A percentile compares a stretch with the other conserved stretches of the same genome.
Conservation (phyloP, 768 basidiomycete genomes). For the Bullera alba region DNA sequence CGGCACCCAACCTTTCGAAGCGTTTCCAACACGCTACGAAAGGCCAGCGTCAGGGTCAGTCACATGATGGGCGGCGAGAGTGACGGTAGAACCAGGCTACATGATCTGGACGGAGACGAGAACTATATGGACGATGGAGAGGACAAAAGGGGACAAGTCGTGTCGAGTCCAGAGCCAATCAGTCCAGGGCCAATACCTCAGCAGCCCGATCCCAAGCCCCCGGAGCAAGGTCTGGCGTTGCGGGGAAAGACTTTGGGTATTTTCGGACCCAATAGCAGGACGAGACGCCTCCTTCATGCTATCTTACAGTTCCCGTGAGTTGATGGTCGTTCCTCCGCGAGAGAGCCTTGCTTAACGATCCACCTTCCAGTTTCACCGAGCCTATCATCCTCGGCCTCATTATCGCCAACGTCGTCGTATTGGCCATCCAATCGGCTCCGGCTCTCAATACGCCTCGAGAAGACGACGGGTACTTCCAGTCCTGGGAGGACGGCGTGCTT, state of each 20-base stretch:
- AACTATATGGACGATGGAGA: slow-evolving; percentile 8
- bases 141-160: neutral
- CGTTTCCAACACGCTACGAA: slow-evolving; percentile 23
- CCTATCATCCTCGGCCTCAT: slow-evolving; percentile 75
- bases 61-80: slow-evolving; percentile 5
- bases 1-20: slow-evolving; percentile 18
- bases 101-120: neutral
- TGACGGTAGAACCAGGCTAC: slow-evolving; percentile 7
- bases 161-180: neutral
- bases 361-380: slow-evolving; percentile 66
- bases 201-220: slow-evolving; percentile 29
- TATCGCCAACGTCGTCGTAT: slow-evolving; percentile 69
- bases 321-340: neutral
- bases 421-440: slow-evolving; percentile 70
- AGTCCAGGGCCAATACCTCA: neutral
- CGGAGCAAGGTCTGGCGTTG: slow-evolving; percentile 45
- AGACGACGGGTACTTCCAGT: slow-evolving; percentile 65
- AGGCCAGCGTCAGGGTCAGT: slow-evolving; percentile 24
- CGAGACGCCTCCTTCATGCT: slow-evolving; percentile 62
- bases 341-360: neutral
- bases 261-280: slow-evolving; percentile 61
- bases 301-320: slow-evolving; percentile 67
- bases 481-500: slow-evolving; percentile 84
- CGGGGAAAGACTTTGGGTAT: slow-evolving; percentile 73
- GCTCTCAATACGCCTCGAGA: slow-evolving; percentile 46